Evolutionary conservation across 768 basidiomycete genomes (phyloP).

Genomic region (Mycena vitilis): DNA sequence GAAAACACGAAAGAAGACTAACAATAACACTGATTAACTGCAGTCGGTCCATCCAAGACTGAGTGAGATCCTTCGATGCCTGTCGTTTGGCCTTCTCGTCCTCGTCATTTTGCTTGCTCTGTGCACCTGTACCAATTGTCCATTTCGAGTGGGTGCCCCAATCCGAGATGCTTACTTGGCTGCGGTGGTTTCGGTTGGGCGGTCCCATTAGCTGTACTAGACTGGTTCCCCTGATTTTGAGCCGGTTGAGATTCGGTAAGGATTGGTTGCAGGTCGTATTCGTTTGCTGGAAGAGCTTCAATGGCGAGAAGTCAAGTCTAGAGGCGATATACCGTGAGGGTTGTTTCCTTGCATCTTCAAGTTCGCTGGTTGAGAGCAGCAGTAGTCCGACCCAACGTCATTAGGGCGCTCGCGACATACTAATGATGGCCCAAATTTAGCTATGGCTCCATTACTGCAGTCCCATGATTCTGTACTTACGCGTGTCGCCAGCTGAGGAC

Average conservation of each 20-base stretch:
- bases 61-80: conserved; percentile 63
- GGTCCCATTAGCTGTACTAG: not conserved
- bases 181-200: not conserved
- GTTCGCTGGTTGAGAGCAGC: not conserved
- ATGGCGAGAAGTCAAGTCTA: not conserved
- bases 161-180: not conserved
- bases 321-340: not conserved
- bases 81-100: conserved; percentile 59
- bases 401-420: too few species aligned
- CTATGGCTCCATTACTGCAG: too few species aligned
- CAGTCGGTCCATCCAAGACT: conserved; percentile 72
- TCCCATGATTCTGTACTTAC: too few species aligned
- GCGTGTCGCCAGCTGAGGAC: too few species aligned
- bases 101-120: conserved; percentile 51
- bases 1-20: conserved; percentile 35
- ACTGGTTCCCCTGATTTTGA: not conserved
- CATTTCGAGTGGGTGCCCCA: too few species aligned
- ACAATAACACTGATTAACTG: conserved; percentile 72
- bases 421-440: too few species aligned
- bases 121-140: conserved; percentile 17
- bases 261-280: not conserved
- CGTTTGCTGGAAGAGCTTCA: not conserved
- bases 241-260: not conserved
- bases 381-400: not conserved
- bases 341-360: conserved; percentile 8